Evolutionary conservation across 768 basidiomycete species (phyloP), one percentile per base, ranked within the genome.

Genomic region (Galerina marginata): DNA sequence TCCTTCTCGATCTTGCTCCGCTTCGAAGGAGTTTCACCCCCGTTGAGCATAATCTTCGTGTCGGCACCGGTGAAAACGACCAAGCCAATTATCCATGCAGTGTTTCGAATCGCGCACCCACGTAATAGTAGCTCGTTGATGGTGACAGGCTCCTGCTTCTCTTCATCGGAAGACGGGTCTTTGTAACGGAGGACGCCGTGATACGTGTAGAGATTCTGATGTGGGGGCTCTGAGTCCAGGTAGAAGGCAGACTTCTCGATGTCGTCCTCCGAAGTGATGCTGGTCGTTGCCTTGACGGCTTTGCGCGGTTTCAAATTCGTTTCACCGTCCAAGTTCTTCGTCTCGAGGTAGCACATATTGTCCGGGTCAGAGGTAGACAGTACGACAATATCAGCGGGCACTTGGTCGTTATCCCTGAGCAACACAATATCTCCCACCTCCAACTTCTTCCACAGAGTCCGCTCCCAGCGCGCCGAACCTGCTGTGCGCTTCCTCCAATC

Each of bases 361-460:
- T 97, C 95, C 2, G 92, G 77, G 74, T 97, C 94, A 7, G 93
- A 95, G 0, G 96, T 96, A 9, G 94, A 88, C 6, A 98, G 84
- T 0, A 99, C 93, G 61, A 96, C 83, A 64, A 99, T 90, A 69
- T 99, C 96, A 7, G 96, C 96, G 0, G 96, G 96, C 11, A 99
- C 91, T 75, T 97, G 96, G 51, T 98, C 96, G 74, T 98, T 92
- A 65, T 98, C 95, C 59, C 90, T 80, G 37, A 99, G 79, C 7
- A 98, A 78, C 33, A 99, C 93, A 20, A 98, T 76, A 70, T 99
- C 96, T n/a, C 96, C 96, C 10, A 98, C 95, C 71, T 97, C 95
- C 45, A 99, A 82, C 80, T 99, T 98, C 82, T 99, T 98, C 96
- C 96, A 99, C 1, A 99, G 78, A 12, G 96, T 99, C 56, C 96